These are phyloP conservation scores for Petunia secreta DNA, from an alignment of 257 asterid genomes.

Conservation along the genomic window DNA sequence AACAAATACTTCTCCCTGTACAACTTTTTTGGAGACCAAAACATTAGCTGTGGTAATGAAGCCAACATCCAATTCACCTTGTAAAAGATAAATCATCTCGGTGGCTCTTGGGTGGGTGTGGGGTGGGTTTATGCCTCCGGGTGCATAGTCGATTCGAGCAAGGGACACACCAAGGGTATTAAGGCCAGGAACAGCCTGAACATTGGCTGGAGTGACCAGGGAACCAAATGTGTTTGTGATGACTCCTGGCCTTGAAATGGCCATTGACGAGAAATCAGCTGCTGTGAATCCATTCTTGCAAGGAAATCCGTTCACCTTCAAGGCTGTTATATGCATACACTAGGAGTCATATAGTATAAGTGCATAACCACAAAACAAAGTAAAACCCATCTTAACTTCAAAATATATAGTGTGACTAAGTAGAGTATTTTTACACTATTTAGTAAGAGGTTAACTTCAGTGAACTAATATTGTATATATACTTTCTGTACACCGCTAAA, in stretches of 20 bases:
- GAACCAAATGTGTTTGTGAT: constrained; percentile 69
- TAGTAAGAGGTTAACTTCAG: no score
- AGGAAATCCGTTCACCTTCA: constrained; percentile 61
- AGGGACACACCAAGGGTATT: constrained; percentile 88
- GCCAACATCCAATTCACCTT: constrained; percentile 76
- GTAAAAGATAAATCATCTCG: constrained; percentile 67
- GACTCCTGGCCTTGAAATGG: constrained; percentile 53
- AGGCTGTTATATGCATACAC: constrained; percentile 37
- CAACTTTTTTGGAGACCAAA: constrained; percentile 54
- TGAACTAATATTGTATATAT: no score
- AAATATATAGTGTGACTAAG: no score
- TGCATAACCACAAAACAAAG: no score
- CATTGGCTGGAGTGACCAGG: constrained; percentile 69
- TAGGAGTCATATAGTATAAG: neutral
- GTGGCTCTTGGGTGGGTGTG: constrained; percentile 95
- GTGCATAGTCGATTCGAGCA: constrained; percentile 78
- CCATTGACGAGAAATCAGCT: constrained; percentile 60
- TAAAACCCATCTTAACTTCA: no score
- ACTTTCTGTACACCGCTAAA: no score
- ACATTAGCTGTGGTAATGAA: constrained; percentile 82
- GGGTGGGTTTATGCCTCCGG: constrained; percentile 82
- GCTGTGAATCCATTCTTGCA: constrained; percentile 63
- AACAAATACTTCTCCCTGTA: constrained; percentile 61
- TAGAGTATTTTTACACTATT: no score
- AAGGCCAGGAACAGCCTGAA: constrained; percentile 66